Conservation (phyloP, 2,329 filamentous ascomycete species). For the Lachnellula occidentalis region DNA sequence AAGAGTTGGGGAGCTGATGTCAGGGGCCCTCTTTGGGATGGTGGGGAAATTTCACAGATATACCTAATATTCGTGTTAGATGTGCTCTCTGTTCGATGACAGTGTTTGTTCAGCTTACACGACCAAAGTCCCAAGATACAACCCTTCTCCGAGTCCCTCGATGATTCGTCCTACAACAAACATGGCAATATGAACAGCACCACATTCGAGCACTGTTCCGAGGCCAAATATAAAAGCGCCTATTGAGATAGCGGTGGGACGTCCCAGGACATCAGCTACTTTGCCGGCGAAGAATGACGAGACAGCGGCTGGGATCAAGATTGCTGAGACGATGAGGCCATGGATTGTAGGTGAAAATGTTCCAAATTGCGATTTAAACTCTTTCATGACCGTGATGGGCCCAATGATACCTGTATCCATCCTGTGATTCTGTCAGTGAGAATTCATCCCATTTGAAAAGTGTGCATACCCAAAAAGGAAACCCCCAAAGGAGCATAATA, state of each 20-base stretch:
- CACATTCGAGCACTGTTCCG: slow-evolving; percentile 48
- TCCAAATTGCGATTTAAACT: slow-evolving; percentile 42
- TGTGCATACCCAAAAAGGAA: slow-evolving; percentile 24
- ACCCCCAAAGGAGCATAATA: slow-evolving; percentile 25
- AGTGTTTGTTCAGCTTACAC: slow-evolving; percentile 34
- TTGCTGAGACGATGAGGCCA: slow-evolving; percentile 53
- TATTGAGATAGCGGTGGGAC: slow-evolving; percentile 43
- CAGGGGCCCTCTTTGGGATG: slow-evolving; percentile 43
- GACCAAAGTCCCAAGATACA: slow-evolving; percentile 50
- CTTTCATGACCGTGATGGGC: slow-evolving; percentile 45
- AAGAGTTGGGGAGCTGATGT: slow-evolving; percentile 49
- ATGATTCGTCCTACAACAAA: slow-evolving; percentile 51
- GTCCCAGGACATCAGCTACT: slow-evolving; percentile 46
- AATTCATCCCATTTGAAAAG: neutral
- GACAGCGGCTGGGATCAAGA: slow-evolving; percentile 52
- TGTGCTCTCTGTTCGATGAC: neutral
- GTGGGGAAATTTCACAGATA: slow-evolving; percentile 56
- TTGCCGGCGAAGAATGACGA: slow-evolving; percentile 53
- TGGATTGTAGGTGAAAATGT: slow-evolving; percentile 45
- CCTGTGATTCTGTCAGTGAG: slow-evolving; percentile 10
- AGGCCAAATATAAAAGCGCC: slow-evolving; percentile 47
- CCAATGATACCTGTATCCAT: slow-evolving; percentile 47
- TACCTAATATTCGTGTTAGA: slow-evolving; percentile 45
- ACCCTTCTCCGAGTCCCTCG: slow-evolving; percentile 53
- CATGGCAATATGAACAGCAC: slow-evolving; percentile 41